Evolutionary conservation across 2,329 filamentous ascomycete species (phyloP).

Genomic region (Chlorencoelia australis): DNA sequence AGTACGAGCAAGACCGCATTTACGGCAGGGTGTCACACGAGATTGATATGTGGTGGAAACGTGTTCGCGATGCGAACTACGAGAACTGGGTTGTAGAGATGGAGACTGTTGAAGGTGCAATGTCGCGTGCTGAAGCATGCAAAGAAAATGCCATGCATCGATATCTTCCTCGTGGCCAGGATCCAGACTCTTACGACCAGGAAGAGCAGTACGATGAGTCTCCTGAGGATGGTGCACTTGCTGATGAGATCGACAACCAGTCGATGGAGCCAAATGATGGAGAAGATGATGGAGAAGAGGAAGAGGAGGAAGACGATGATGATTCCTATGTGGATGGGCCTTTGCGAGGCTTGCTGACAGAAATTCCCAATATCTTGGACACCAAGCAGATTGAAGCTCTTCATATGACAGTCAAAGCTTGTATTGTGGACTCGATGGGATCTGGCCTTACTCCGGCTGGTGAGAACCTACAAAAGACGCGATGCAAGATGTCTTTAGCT

Average conservation of each 20-base stretch:
- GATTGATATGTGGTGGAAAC: constrained; percentile 56
- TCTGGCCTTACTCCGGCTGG: constrained; percentile 56
- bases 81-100: constrained; percentile 48
- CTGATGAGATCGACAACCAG: constrained; percentile 42
- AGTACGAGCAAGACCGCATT: constrained; percentile 46
- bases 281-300: constrained; percentile 48
- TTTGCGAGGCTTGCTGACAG: constrained; percentile 75
- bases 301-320: constrained; percentile 63
- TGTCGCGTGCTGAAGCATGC: constrained; percentile 46
- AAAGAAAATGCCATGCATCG: constrained; percentile 49
- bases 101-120: constrained; percentile 50
- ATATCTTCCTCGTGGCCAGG: constrained; percentile 24
- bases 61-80: constrained; percentile 49
- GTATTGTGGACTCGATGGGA: constrained; percentile 74
- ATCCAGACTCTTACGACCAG: constrained; percentile 35
- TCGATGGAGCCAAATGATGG: constrained; percentile 32
- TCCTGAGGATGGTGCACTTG: constrained; percentile 28
- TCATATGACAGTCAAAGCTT: constrained; percentile 95
- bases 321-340: constrained; percentile 73
- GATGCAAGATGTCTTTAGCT: constrained; percentile 81
- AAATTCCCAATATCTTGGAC: constrained; percentile 88
- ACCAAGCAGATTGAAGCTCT: constrained; percentile 92
- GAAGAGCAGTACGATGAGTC: constrained; percentile 39
- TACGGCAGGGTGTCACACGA: constrained; percentile 55
- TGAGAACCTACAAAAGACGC: constrained; percentile 80